Evolutionary conservation across 345 rosid genomes (phyloP).

Genomic region (Anastatica hierochuntica): DNA sequence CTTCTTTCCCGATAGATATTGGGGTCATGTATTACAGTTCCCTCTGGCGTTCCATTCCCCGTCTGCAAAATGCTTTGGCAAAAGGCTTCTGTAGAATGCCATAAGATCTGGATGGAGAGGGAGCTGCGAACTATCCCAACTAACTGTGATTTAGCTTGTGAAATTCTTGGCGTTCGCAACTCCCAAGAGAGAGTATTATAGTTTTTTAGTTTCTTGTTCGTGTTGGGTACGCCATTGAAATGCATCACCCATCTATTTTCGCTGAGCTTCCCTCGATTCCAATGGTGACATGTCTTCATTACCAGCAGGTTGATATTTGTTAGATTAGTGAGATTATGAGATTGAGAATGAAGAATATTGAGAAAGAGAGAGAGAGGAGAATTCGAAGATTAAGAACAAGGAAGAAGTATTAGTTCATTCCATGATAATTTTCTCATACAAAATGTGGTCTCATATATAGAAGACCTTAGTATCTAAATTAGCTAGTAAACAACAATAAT

Average conservation of each 20-base stretch:
- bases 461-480: too few relatives aligned
- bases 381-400: too few relatives aligned
- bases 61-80: too few relatives aligned
- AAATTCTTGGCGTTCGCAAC: conserved; percentile 51
- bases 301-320: conserved; percentile 59
- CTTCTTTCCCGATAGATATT: conserved; percentile 60
- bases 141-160: conserved; percentile 54
- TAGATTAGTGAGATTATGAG: too few relatives aligned
- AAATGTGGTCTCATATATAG: too few relatives aligned
- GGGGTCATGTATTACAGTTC: conserved; percentile 64
- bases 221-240: conserved; percentile 45
- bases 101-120: conserved; percentile 40
- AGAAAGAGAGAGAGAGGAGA: too few relatives aligned
- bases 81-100: conserved; percentile 65
- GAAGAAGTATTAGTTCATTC: too few relatives aligned
- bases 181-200: too few relatives aligned
- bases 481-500: too few relatives aligned
- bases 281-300: conserved; percentile 76
- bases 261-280: conserved; percentile 66
- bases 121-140: conserved; percentile 59
- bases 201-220: conserved; percentile 43
- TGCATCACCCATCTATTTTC: conserved; percentile 71
- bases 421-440: too few relatives aligned
- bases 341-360: too few relatives aligned
- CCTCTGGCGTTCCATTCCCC: conserved; percentile 91